Evolutionary conservation across 2,329 filamentous ascomycete species (phyloP).

Genomic region (Pseudovirgaria hyperparasitica): DNA sequence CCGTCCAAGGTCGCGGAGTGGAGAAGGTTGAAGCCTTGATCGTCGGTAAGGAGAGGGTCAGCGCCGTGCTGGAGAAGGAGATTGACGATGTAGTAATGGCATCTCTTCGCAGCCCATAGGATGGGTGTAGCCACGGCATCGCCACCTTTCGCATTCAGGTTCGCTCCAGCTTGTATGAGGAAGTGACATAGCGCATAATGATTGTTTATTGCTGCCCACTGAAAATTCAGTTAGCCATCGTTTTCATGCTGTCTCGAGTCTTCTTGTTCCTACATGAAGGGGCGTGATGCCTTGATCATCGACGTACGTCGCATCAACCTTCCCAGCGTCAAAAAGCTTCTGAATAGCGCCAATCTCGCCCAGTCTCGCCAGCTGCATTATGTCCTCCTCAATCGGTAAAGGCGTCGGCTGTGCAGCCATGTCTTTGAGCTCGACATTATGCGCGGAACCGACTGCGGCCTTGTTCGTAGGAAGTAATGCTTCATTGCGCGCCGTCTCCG

Average conservation of each 20-base stretch:
- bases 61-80: constrained; percentile 83
- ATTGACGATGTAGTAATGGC: constrained; percentile 93
- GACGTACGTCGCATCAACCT: constrained; percentile 67
- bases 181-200: constrained; percentile 96
- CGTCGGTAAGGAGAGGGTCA: constrained; percentile 82
- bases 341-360: constrained; percentile 82
- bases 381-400: constrained; percentile 55
- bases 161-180: constrained; percentile 71
- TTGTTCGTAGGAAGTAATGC: too few species aligned
- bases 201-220: constrained; percentile 99
- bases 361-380: constrained; percentile 88
- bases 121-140: constrained; percentile 88
- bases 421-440: constrained; percentile 23
- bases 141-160: constrained; percentile 90
- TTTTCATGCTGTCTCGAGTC: too few species aligned
- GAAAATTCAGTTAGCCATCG: constrained; percentile 10
- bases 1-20: constrained; percentile 96
- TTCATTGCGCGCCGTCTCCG: too few species aligned
- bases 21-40: constrained; percentile 94
- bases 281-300: constrained; percentile 94
- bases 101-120: constrained; percentile 93
- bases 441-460: constrained; percentile 7
- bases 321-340: constrained; percentile 73
- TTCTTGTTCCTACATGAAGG: constrained; percentile 57
- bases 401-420: constrained; percentile 21